Evolutionary conservation across 305 asterid genomes (phyloP).

Genomic region (Solanum aculeatissimum): DNA sequence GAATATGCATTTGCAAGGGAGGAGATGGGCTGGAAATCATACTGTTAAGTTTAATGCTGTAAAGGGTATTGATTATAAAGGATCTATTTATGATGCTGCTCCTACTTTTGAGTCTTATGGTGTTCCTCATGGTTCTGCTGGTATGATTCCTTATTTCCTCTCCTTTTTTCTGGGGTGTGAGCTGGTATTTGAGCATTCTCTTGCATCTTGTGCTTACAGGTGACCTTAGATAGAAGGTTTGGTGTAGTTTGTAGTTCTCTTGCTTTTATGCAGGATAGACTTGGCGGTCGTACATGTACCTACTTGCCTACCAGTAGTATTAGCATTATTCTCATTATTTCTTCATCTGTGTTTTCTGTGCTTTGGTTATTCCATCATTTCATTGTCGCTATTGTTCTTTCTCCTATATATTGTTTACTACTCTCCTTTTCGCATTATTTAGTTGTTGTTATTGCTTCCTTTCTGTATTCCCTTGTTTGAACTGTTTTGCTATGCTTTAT

Average conservation of each 20-base stretch:
- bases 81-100: constrained; percentile 73
- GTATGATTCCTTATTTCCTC: constrained; percentile 13
- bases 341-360: not conserved
- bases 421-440: not conserved
- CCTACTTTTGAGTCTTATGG: constrained; percentile 88
- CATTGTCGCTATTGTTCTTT: not conserved
- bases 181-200: not conserved
- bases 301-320: not conserved
- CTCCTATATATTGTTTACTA: not conserved
- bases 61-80: constrained; percentile 56
- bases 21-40: constrained; percentile 93
- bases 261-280: not conserved
- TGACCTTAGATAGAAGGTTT: not conserved
- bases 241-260: not conserved
- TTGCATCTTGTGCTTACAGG: rapidly evolving
- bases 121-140: constrained; percentile 82
- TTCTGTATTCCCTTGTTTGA: not conserved
- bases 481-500: not conserved
- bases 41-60: constrained; percentile 38
- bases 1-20: constrained; percentile 83
- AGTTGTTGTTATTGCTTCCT: not conserved
- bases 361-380: not conserved
- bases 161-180: not conserved
- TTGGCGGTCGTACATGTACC: not conserved
- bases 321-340: not conserved